Conservation (phyloP, 2,329 filamentous ascomycete genomes). For the Drechslerella coelobrocha region DNA sequence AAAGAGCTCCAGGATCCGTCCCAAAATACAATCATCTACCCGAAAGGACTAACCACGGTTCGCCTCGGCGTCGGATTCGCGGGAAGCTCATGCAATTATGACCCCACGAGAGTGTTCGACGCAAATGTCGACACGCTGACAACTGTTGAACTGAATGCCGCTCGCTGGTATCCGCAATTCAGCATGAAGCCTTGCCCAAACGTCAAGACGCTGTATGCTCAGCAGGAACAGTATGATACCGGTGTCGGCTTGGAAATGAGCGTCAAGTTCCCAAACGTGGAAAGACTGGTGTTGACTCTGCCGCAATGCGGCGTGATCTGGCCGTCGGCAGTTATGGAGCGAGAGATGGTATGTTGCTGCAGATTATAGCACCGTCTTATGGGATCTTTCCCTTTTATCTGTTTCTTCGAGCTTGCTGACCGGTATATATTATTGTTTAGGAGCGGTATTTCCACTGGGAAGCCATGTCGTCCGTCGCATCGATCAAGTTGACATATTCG, state of each 20-base stretch:
- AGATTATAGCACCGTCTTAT: neutral
- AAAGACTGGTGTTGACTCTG: constrained; percentile 1
- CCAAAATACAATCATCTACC: constrained; percentile 18
- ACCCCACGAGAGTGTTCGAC: constrained; percentile 17
- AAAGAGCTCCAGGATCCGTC: neutral
- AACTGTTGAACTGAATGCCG: constrained; percentile 6
- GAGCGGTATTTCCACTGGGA: constrained; percentile 12
- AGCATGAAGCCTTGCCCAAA: constrained; percentile 24
- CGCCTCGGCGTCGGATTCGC: neutral
- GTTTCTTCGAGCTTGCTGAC: no score
- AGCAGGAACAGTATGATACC: constrained; percentile 2
- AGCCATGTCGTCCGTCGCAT: constrained; percentile 4
- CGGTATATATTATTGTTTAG: neutral
- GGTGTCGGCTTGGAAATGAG: neutral
- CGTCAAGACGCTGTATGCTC: constrained; percentile 13
- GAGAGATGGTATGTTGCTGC: constrained; percentile 9
- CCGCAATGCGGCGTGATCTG: constrained; percentile 6
- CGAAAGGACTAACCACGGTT: constrained; percentile 27
- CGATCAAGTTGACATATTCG: constrained; percentile 2
- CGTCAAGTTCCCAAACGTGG: constrained; percentile 31
- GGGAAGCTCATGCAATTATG: neutral
- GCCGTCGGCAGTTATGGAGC: neutral
- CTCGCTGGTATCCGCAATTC: constrained; percentile 12
- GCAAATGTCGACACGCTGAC: constrained; percentile 15
- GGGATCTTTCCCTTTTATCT: neutral